Percentiles rank a stretch among this genome's conserved stretches.
Evolutionary conservation across 805 yeast genomes (phyloP).

Genomic region (Saccharomycopsis selenospora): DNA sequence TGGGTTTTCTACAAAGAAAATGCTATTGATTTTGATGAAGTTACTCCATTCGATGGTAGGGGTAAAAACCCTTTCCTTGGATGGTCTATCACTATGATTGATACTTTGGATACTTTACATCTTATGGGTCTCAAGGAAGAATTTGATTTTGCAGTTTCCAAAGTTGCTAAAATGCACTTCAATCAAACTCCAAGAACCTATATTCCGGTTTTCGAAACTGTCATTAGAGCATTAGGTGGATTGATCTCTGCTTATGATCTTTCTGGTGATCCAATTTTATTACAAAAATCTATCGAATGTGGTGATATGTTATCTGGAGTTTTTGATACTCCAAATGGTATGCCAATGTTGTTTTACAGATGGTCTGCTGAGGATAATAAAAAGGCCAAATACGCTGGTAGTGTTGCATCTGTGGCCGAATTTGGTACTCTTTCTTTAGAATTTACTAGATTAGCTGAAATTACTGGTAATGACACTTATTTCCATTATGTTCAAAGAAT

Average conservation of each 20-base stretch:
- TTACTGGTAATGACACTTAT: constrained; percentile 40
- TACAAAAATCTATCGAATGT: constrained; percentile 36
- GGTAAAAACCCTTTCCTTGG: constrained; percentile 36
- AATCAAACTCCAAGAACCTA: constrained; percentile 31
- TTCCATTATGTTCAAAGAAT: constrained; percentile 42
- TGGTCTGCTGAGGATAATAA: constrained; percentile 33
- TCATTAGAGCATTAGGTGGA: constrained; percentile 45
- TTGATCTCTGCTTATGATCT: constrained; percentile 45
- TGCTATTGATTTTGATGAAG: constrained; percentile 42
- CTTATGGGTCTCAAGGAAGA: constrained; percentile 38
- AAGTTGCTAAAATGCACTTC: constrained; percentile 34
- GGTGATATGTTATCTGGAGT: constrained; percentile 44
- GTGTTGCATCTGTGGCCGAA: constrained; percentile 34
- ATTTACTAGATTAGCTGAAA: constrained; percentile 42
- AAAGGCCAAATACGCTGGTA: constrained; percentile 30
- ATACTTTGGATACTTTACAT: constrained; percentile 42
- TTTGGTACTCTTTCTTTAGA: constrained; percentile 44
- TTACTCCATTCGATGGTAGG: constrained; percentile 31
- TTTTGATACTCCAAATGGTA: constrained; percentile 49
- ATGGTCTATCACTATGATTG: constrained; percentile 45
- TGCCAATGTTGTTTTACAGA: constrained; percentile 41
- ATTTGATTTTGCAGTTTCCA: constrained; percentile 32
- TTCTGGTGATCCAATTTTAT: constrained; percentile 30
- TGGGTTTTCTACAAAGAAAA: constrained; percentile 37
- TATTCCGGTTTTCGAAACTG: constrained; percentile 12